Percentiles rank a stretch among this genome's conserved stretches.
Conservation (phyloP, 495 filamentous ascomycete genomes). For the Penicillium riverlandense region DNA sequence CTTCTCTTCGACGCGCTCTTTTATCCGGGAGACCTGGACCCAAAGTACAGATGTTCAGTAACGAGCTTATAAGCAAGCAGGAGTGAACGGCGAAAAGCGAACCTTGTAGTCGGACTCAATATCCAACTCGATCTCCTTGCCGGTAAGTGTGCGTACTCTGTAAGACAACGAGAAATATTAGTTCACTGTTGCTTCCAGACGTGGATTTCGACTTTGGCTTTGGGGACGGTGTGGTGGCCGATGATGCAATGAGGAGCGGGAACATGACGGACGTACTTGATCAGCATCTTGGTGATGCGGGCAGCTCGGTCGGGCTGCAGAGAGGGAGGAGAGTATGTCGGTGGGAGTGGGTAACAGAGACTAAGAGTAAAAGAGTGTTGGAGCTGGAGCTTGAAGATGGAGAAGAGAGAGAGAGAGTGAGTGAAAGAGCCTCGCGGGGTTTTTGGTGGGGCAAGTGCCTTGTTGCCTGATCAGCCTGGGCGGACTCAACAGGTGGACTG, state of each 20-base stretch:
- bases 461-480: slow-evolving; percentile 15
- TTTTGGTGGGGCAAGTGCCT: slow-evolving; percentile 21
- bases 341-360: neutral
- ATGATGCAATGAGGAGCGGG: slow-evolving; percentile 15
- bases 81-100: too few relatives aligned
- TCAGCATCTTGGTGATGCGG: slow-evolving; percentile 31
- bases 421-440: slow-evolving; percentile 17
- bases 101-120: slow-evolving; percentile 93
- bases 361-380: too few relatives aligned
- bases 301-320: neutral
- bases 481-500: too few relatives aligned
- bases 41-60: neutral
- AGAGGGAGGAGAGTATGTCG: neutral
- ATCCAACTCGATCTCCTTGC: slow-evolving; percentile 97
- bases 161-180: too few relatives aligned
- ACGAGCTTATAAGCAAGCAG: too few relatives aligned
- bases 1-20: slow-evolving; percentile 97
- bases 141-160: slow-evolving; percentile 95
- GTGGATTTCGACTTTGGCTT: slow-evolving; percentile 6
- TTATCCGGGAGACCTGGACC: slow-evolving; percentile 78
- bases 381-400: too few relatives aligned
- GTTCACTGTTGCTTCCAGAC: neutral
- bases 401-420: too few relatives aligned
- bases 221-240: slow-evolving; percentile 1
- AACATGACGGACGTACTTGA: slow-evolving; percentile 30